phyloP scores from a whole-genome alignment of 768 basidiomycete genomes.

The Auricularia sp. region DNA sequence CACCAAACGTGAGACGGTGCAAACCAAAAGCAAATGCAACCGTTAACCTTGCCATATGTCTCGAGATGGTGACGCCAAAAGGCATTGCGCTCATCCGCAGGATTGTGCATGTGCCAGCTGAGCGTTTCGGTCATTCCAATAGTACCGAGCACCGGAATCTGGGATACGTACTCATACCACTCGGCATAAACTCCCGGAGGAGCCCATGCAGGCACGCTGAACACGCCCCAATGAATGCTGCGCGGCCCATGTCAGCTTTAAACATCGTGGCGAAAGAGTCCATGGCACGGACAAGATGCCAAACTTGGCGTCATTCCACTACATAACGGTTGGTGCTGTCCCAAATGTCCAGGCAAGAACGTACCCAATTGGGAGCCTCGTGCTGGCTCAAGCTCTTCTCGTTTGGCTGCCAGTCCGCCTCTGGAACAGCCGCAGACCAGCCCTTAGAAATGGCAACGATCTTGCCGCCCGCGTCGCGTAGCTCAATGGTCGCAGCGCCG shows the following conservation, averaged over 20 bases:
- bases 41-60: conserved; percentile 34
- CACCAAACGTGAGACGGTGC: not conserved
- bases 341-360: conserved; percentile 8
- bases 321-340: not conserved
- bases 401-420: conserved; percentile 32
- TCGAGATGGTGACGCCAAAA: conserved; percentile 42
- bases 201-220: conserved; percentile 15
- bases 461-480: conserved; percentile 27
- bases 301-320: conserved; percentile 46
- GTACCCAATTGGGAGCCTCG: conserved; percentile 47
- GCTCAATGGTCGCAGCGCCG: conserved; percentile 14
- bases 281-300: conserved; percentile 40
- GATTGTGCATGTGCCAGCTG: conserved; percentile 33
- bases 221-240: conserved; percentile 37
- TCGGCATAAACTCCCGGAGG: conserved; percentile 33
- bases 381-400: conserved; percentile 30
- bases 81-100: conserved; percentile 26
- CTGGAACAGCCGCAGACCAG: conserved; percentile 30
- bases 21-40: not conserved
- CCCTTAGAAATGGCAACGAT: conserved; percentile 26
- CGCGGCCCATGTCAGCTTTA: not conserved
- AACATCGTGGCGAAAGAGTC: not conserved
- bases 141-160: not conserved
- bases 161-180: conserved; percentile 42
- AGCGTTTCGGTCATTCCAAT: not conserved